These are phyloP conservation scores for Fallopia convolvulus DNA, from an alignment of 148 eudicot genomes.

Conservation along the genomic window DNA sequence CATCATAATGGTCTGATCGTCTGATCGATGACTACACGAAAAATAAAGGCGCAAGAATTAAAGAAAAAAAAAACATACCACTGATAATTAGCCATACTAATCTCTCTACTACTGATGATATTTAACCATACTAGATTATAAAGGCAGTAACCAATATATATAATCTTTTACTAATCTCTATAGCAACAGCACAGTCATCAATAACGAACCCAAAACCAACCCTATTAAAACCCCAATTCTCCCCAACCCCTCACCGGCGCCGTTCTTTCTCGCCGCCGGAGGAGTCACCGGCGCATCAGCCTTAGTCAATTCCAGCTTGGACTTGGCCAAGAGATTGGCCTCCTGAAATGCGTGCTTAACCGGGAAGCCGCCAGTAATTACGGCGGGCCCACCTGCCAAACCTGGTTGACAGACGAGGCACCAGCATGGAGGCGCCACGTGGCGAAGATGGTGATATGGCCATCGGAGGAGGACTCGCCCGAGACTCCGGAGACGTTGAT, in stretches of 20 bases:
- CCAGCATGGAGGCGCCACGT: conserved; percentile 14
- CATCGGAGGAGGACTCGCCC: conserved; percentile 13
- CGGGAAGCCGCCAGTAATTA: background rate
- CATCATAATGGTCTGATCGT: too few species aligned
- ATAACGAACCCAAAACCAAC: background rate
- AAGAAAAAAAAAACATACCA: too few species aligned
- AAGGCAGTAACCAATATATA: background rate
- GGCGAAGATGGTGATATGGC: conserved; percentile 22
- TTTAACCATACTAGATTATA: too few species aligned
- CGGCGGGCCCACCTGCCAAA: conserved; percentile 38
- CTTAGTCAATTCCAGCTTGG: conserved; percentile 20
- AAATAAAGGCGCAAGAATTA: too few species aligned
- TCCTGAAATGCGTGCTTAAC: background rate
- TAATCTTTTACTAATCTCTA: background rate
- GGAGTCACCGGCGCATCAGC: too few species aligned
- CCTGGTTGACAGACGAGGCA: conserved; percentile 13
- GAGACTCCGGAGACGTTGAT: conserved; percentile 15
- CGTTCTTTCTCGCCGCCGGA: background rate
- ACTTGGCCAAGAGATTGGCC: conserved; percentile 22
- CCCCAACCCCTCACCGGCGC: background rate
- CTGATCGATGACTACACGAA: too few species aligned
- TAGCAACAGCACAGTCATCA: background rate
- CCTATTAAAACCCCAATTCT: background rate
- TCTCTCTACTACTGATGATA: too few species aligned
- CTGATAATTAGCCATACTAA: too few species aligned